phyloP scores from a whole-genome alignment of 176 grass and related monocot genomes.

The Thinopyrum elongatum region DNA sequence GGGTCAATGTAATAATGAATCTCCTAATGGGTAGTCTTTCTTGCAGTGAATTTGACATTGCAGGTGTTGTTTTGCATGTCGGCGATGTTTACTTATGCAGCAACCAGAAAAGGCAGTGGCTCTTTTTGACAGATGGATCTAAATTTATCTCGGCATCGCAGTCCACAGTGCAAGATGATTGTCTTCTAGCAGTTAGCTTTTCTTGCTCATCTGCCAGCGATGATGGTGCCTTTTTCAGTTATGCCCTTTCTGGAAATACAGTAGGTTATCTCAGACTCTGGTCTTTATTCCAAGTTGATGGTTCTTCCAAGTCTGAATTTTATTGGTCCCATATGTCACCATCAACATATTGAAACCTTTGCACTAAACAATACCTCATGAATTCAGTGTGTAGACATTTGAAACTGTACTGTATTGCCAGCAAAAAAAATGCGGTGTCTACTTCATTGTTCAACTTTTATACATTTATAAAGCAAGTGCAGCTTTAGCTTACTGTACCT shows the following conservation, averaged over 20 bases:
- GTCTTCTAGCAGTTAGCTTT: conserved; percentile 74
- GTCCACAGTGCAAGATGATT: conserved; percentile 50
- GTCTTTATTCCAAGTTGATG: conserved; percentile 13
- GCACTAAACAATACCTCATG: not conserved
- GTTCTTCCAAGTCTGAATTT: conserved; percentile 4
- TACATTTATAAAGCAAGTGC: conserved; percentile 19
- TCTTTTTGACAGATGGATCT: conserved; percentile 84
- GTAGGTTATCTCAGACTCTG: conserved; percentile 47
- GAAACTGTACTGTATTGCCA: not conserved
- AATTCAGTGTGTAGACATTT: not conserved
- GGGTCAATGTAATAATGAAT: conserved; percentile 3
- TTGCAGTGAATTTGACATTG: conserved; percentile 93
- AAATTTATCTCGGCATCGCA: conserved; percentile 35
- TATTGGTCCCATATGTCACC: not conserved
- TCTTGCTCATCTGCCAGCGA: conserved; percentile 46
- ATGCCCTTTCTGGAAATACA: conserved; percentile 54
- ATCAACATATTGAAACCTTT: conserved; percentile 9
- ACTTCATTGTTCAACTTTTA: conserved; percentile 25
- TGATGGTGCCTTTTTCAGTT: conserved; percentile 62
- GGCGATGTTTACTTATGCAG: conserved; percentile 65
- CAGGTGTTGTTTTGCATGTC: conserved; percentile 72
- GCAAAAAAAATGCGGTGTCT: not conserved
- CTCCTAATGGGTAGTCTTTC: conserved; percentile 12
- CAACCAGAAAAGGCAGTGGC: conserved; percentile 82
- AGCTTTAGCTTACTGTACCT: conserved; percentile 25